Conservation (phyloP, 2,329 filamentous ascomycete genomes). For the Tolypocladium ophioglossoides region DNA sequence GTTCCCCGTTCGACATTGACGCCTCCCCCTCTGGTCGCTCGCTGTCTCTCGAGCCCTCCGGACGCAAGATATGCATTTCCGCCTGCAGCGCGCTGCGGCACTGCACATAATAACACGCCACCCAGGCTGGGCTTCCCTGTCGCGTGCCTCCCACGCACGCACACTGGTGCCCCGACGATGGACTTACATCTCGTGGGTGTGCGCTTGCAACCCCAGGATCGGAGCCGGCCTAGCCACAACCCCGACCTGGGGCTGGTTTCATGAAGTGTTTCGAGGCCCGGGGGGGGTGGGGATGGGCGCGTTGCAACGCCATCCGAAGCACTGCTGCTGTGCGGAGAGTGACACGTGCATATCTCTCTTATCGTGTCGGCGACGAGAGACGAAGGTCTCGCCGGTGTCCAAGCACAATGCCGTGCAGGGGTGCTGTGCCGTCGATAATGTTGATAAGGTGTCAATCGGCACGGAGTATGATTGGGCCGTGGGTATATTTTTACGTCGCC, state of each 20-base stretch:
- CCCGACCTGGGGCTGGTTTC: not conserved
- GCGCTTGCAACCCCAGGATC: not conserved
- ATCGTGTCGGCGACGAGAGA: not conserved
- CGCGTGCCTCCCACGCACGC: too few species aligned
- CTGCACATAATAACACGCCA: not conserved
- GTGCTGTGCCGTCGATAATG: not conserved
- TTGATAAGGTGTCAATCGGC: too few species aligned
- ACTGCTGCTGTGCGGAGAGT: not conserved
- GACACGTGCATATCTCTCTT: not conserved
- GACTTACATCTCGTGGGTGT: not conserved
- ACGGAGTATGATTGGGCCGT: too few species aligned
- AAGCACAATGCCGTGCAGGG: not conserved
- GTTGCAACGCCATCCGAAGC: not conserved
- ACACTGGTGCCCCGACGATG: too few species aligned
- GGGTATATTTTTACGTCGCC: not conserved
- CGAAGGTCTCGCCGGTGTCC: not conserved
- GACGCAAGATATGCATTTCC: conserved; percentile 2
- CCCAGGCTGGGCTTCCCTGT: not conserved
- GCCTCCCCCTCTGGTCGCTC: not conserved
- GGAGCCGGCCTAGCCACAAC: not conserved
- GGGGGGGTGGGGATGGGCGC: not conserved
- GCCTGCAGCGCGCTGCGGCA: conserved; percentile 1
- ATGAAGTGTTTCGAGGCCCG: not conserved
- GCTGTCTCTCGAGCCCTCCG: not conserved
- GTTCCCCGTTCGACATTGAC: not conserved